Evolutionary conservation across 306 rosid genomes (phyloP).

Genomic region (Echinosophora koreensis): DNA sequence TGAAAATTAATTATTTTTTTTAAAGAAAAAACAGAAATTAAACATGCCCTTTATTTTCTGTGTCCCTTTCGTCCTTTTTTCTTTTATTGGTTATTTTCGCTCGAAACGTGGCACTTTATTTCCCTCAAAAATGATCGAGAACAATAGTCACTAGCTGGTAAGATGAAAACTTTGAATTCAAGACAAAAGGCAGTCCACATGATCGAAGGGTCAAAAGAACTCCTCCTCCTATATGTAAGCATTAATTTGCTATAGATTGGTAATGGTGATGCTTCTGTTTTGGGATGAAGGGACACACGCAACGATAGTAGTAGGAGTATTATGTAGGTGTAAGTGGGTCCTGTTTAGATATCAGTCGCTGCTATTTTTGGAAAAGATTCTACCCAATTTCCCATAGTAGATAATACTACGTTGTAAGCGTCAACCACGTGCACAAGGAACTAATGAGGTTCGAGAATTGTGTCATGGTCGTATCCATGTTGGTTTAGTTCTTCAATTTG

Average conservation of each 20-base stretch:
- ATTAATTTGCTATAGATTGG: neutral
- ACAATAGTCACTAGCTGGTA: neutral
- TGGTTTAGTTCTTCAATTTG: too few species aligned
- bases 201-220: neutral
- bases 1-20: too few species aligned
- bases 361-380: constrained; percentile 27
- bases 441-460: neutral
- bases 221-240: neutral
- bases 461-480: too few species aligned
- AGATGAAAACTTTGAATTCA: neutral
- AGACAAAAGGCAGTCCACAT: neutral
- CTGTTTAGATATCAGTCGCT: neutral
- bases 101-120: neutral
- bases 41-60: too few species aligned
- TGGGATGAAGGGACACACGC: neutral
- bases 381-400: neutral
- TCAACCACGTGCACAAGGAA: constrained; percentile 39
- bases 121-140: neutral
- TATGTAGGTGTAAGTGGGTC: constrained; percentile 30
- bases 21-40: too few species aligned
- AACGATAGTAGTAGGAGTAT: neutral
- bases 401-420: neutral
- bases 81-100: neutral
- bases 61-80: too few species aligned
- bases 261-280: neutral